Evolutionary conservation across 1,139 yeast species (phyloP), one percentile per base, ranked within the genome.

Genomic region (Candida tropicalis): DNA sequence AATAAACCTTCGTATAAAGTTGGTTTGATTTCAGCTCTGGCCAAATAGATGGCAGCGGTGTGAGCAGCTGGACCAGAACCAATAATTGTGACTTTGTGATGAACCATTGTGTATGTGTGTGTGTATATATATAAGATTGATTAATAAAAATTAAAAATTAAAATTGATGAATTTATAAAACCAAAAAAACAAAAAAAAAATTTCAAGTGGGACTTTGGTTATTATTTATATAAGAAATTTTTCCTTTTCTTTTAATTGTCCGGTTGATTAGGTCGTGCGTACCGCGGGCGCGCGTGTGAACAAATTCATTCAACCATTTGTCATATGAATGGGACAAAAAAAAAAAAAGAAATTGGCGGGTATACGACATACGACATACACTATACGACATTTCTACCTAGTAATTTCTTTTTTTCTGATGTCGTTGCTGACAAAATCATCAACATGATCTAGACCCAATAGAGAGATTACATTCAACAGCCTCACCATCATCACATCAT

Each of bases 21-120:
- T 28, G 99, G 97, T 70, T 87, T 84, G 63, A 90, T 82, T 74
- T 93, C 99, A 31, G 99, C 99, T 68, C 99, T 84, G 25, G 98
- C 84, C 48, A 93, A 77, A 69, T 93, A 93, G 66, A 93, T 88
- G 55, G 99, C 99, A 41, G 99, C 99, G 38, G 99, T 93, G 76
- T 93, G 97, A 45, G 98, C 99, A 49, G 99, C 99, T 43, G 99
- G 99, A 56, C 99, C 99, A 41, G 98, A 91, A 39, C 98, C 98
- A 53, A 91, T 85, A 59, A 91, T 89, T 42, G 96, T 89, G 51
- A 90, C 97, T 70, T 77, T 81, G 73, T 87, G 83, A 68, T 90
- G 97, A 57, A 80, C 87, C 90, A 84, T 84, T 77, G 35, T 31
- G 9, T n/a, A 12, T 27, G 13, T 12, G 16, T 27, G 29, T 28